A percentile compares a stretch with the other conserved stretches of the same genome.
phyloP scores from a whole-genome alignment of 2,329 filamentous ascomycete genomes.

The Aspergillus felis region DNA sequence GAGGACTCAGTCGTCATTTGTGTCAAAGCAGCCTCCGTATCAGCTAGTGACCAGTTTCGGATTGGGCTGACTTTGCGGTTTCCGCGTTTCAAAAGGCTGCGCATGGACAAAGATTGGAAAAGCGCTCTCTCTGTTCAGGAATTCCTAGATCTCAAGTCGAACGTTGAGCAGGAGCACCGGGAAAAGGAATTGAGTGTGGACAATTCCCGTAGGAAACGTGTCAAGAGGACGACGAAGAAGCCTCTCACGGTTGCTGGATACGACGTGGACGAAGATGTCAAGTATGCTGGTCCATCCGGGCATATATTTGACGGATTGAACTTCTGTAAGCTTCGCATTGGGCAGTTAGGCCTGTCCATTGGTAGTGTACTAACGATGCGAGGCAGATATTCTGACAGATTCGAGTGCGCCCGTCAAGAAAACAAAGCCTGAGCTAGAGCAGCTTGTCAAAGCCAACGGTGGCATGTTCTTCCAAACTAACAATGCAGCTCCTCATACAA shows the following conservation, averaged over 20 bases:
- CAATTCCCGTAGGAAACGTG: conserved; percentile 59
- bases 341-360: conserved; percentile 1
- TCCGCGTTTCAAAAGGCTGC: conserved; percentile 77
- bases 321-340: conserved; percentile 55
- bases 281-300: conserved; percentile 56
- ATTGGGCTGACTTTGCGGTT: conserved; percentile 78
- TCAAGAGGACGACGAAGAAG: conserved; percentile 59
- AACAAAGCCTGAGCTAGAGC: conserved; percentile 73
- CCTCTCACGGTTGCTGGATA: conserved; percentile 71
- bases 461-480: conserved; percentile 74
- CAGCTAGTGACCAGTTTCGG: conserved; percentile 71
- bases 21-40: conserved; percentile 81
- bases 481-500: conserved; percentile 56
- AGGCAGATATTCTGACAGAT: conserved; percentile 67
- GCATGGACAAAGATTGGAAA: conserved; percentile 81
- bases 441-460: conserved; percentile 76
- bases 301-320: conserved; percentile 70
- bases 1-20: conserved; percentile 82
- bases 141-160: conserved; percentile 67
- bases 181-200: conserved; percentile 74
- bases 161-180: conserved; percentile 65
- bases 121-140: conserved; percentile 73
- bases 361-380: conserved; percentile 6
- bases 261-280: conserved; percentile 46
- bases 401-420: conserved; percentile 66